Base-by-base conservation (phyloP, 1,139 yeast genomes). In the Kurtzmaniella quercitrusa region DNA sequence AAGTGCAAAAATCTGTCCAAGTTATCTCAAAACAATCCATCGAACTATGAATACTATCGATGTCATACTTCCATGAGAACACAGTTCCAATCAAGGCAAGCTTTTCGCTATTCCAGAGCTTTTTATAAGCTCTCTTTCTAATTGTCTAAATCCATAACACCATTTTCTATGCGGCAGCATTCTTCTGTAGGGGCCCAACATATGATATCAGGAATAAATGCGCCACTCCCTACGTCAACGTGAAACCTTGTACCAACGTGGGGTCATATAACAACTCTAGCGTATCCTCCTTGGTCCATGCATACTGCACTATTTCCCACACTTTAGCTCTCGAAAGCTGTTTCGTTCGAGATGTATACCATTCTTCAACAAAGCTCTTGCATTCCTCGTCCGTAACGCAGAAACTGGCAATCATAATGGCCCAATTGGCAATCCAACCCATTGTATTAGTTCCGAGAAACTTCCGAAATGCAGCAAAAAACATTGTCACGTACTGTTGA, bases 341-440 rank as follows among this genome's bases (percentile, higher is more conserved):
- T 5, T 17, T 34, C 10, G 24, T 34, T 34, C 24, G 17, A 11
- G 14, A 11, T 3, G 37, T 17, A n/a, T 34, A 34, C 37, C 37
- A 34, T n/a, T 34, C 24, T 34, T 34, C 14, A 8, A 34, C 14
- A n/a, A 19, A 17, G 6, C 8, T 18, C 17, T 18, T 34, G 24
- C 19, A 12, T 18, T 17, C 37, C n/a, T 16, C n/a, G 5, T 17
- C 15, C 3, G 23, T 34, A 6, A 34, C 37, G 18, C 37, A 34
- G 12, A 34, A 34, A 19, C 37, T 18, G 19, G 21, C 17, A 34
- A 34, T 34, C 14, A 34, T 15, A 5, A 34, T 34, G 3, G 37
- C 17, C 37, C 37, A 34, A 34, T 34, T 34, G 5, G 24, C 37
- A 3, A 34, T 19, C 37, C 37, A 34, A 16, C 24, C 23, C 24